Percentiles rank a stretch among this genome's conserved stretches.
phyloP scores from a whole-genome alignment of 805 yeast species.

The Metschnikowia cerradonensis region DNA sequence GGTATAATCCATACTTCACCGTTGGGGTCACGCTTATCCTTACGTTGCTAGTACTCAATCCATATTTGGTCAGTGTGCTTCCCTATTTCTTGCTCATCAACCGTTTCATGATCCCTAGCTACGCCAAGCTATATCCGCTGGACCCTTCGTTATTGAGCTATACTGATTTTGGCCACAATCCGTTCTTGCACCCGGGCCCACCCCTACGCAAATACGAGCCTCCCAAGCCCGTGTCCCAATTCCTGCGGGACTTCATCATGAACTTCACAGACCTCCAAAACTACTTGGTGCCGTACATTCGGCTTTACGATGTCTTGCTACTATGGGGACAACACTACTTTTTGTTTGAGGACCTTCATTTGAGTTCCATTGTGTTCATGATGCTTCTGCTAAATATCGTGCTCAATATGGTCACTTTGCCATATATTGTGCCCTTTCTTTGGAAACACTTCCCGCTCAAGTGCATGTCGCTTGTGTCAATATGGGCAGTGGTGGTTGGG shows the following conservation, averaged over 20 bases:
- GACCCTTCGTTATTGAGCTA: slow-evolving; percentile 33
- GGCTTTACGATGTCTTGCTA: slow-evolving; percentile 54
- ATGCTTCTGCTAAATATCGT: slow-evolving; percentile 23
- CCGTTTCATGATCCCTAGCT: slow-evolving; percentile 65
- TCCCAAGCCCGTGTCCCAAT: slow-evolving; percentile 73
- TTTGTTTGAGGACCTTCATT: slow-evolving; percentile 58
- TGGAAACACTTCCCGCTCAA: slow-evolving; percentile 28
- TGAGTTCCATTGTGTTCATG: slow-evolving; percentile 52
- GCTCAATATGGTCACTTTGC: slow-evolving; percentile 25
- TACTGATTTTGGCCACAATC: slow-evolving; percentile 22
- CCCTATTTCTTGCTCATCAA: slow-evolving; percentile 55
- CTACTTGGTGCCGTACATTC: slow-evolving; percentile 64
- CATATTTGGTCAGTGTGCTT: slow-evolving; percentile 48
- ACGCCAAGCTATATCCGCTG: slow-evolving; percentile 58
- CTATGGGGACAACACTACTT: slow-evolving; percentile 52
- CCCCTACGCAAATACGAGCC: slow-evolving; percentile 44
- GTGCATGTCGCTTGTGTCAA: slow-evolving; percentile 27
- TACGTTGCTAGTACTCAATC: slow-evolving; percentile 57
- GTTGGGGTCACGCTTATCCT: slow-evolving; percentile 49
- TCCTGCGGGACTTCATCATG: slow-evolving; percentile 70
- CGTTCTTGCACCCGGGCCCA: slow-evolving; percentile 42
- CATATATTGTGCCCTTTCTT: slow-evolving; percentile 28
- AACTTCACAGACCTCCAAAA: slow-evolving; percentile 84
- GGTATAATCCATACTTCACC: slow-evolving; percentile 64
- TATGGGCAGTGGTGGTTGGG: slow-evolving; percentile 47